phyloP scores from a whole-genome alignment of 2,329 filamentous ascomycete species.

The Pseudogymnoascus sp. region DNA sequence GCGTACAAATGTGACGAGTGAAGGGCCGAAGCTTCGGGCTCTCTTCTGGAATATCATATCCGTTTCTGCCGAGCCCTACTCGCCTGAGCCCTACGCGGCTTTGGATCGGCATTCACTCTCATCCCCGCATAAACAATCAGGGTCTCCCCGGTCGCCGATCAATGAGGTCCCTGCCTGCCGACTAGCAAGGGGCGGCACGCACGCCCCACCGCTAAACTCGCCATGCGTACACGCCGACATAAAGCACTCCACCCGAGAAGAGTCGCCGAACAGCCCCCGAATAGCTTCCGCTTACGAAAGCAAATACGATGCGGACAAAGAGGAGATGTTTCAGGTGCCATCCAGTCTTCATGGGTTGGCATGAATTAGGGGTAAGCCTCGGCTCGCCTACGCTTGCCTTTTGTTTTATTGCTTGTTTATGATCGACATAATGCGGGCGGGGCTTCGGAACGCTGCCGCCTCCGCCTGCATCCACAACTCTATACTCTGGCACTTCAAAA shows the following conservation, averaged over 20 bases:
- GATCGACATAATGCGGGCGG: background rate
- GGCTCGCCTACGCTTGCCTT: background rate
- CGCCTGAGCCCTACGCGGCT: background rate
- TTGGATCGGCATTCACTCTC: background rate
- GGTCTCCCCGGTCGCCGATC: background rate
- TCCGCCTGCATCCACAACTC: background rate
- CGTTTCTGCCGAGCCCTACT: background rate
- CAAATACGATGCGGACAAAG: background rate
- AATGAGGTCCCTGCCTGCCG: background rate
- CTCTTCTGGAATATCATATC: background rate
- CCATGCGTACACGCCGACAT: background rate
- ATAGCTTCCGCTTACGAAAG: background rate
- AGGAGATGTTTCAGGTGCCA: background rate
- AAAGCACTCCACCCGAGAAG: background rate
- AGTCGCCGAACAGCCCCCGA: background rate
- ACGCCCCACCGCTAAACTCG: background rate
- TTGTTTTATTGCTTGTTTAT: background rate
- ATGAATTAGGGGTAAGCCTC: background rate
- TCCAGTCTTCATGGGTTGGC: background rate
- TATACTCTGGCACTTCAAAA: background rate
- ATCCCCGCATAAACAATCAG: background rate
- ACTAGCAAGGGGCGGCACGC: conserved; percentile 1
- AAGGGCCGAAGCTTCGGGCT: background rate
- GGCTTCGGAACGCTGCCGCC: background rate
- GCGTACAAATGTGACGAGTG: background rate